Evolutionary conservation across 768 basidiomycete genomes (phyloP), one percentile per base, ranked within the genome.

Genomic region (Coprinopsis sp.): DNA sequence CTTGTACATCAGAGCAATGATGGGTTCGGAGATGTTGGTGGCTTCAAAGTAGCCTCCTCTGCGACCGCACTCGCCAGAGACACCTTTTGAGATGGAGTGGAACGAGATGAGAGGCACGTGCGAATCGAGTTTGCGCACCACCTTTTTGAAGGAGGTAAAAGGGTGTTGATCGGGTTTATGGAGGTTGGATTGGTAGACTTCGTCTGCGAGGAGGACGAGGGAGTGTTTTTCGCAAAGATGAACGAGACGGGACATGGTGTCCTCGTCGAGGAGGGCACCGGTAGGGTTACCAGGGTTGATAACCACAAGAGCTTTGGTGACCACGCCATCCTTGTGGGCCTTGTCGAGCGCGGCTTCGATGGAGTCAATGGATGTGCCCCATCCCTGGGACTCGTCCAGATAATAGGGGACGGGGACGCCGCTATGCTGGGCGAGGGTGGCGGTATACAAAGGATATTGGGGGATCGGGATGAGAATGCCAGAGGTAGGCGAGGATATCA

Each of bases 231-330:
- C 88, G 67, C 92, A 95, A 8, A 98, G 66, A 22, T 79, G 67
- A n/a, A 96, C 81, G 47, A 99, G 77, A 39, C 77, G 69, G 47
- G 74, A 69, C 74, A 92, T 88, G 18, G 87, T 88, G 23, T 64
- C 53, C 48, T 79, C 72, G 52, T 82, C 77, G 10, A 99, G 78
- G 41, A 95, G 75, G 3, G 85, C 80, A 33, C 95, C 96, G 0
- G 96, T 98, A 18, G 96, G 95, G 69, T 98, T 99, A 19, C 95
- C 95, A 0, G 95, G 95, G 71, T 99, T 99, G 75, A 99, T 98
- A 58, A 99, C 79, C 51, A 98, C 95, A 47, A 99, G 78, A 4
- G 87, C 92, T 57, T 87, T 91, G 40, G 91, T 75, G 4, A 67
- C 64, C 23, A 78, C 70, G 53, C 84, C 84, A 14, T 82, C 76